Evolutionary conservation across 306 rosid species (phyloP), one percentile per base, ranked within the genome.

Genomic region (Prinsepia uniflora): DNA sequence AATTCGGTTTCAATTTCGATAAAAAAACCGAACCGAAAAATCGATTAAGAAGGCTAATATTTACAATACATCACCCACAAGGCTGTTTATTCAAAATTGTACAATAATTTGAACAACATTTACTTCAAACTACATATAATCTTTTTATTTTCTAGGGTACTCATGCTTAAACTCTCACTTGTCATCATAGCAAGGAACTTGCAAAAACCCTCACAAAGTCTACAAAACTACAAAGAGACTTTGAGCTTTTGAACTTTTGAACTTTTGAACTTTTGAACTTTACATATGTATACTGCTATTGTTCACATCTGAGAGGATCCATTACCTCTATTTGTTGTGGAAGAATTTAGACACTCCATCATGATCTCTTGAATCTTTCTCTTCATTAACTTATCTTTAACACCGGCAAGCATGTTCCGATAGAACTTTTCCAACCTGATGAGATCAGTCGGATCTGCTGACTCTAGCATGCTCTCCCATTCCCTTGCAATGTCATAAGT

Each of bases 391-490:
- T 85, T 88, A 68, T 93, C 97, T 81, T 85, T 86, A 49, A 89
- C 90, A 71, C 88, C 85, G 20, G 84, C 82, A 66, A 85, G 85
- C 89, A 87, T 84, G 75, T 76, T 81, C 40, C 84, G 78, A 76
- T 93, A 88, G 78, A 87, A 86, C 81, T 62, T 80, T 76, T 93
- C 92, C 89, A 93, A 49, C 81, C 92, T 75, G 44, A 70, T 9
- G 11, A 93, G 96, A 81, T 67, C 79, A 40, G 77, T 41, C 12
- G 60, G 85, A 80, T 88, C 96, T 44, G 96, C 88, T 5, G 75
- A 83, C 81, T 88, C 96, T 58, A 93, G 71, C 96, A 93, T 85
- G 68, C 64, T 79, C 70, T 90, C 93, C 98, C 98, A 93, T 85
- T 88, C 98, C 80, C 73, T 88, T 59, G 83, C 90, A 72, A 88